Evolutionary conservation across 768 basidiomycete species (phyloP).

Genomic region (Suillus bovinus): DNA sequence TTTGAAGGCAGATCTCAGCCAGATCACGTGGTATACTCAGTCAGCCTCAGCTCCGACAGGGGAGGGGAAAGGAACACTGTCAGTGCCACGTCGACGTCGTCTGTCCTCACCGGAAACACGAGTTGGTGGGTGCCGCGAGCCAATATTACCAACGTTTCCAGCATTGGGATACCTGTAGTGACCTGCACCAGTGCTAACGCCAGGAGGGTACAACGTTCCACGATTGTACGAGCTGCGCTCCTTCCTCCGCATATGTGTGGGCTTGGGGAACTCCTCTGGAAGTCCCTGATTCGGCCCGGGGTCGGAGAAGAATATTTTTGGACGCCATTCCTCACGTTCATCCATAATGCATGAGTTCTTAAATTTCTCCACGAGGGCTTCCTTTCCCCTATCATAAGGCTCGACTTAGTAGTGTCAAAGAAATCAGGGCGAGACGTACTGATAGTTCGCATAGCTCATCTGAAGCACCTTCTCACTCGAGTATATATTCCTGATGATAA

Average conservation of each 20-base stretch:
- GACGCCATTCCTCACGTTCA: conserved; percentile 78
- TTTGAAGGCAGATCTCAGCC: neutral
- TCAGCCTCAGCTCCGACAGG: conserved; percentile 1
- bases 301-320: conserved; percentile 80
- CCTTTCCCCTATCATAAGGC: conserved; percentile 65
- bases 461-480: conserved; percentile 88
- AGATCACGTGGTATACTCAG: neutral
- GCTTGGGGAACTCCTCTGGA: conserved; percentile 78
- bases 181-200: conserved; percentile 27
- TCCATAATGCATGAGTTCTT: conserved; percentile 92
- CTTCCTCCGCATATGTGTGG: conserved; percentile 79
- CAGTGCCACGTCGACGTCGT: conserved; percentile 6
- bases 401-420: conserved; percentile 12
- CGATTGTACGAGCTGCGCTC: conserved; percentile 82
- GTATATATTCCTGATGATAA: conserved; percentile 76
- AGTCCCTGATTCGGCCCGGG: conserved; percentile 70
- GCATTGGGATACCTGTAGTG: conserved; percentile 31
- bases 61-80: conserved; percentile 1
- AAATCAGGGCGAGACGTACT: conserved; percentile 52
- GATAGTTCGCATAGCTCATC: conserved; percentile 92
- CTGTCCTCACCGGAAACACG: conserved; percentile 12
- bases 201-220: conserved; percentile 67
- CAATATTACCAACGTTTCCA: conserved; percentile 18
- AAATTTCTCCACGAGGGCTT: conserved; percentile 89
- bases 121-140: conserved; percentile 15